These are phyloP conservation scores for Phytophthora cryptogea DNA, from an alignment of 352 stramenopile genomes.

Conservation along the genomic window DNA sequence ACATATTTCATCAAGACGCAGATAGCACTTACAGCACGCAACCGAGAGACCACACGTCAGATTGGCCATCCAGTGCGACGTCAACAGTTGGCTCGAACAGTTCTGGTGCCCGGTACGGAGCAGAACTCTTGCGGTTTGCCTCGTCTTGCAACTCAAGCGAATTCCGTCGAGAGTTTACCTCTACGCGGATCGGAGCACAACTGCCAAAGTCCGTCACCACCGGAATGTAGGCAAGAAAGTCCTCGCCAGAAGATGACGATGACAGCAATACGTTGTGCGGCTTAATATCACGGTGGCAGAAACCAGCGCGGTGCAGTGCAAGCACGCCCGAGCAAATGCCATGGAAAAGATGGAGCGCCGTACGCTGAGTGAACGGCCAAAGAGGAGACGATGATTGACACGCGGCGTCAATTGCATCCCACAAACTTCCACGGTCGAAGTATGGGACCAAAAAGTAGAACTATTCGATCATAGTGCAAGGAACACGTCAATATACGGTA, in stretches of 20 bases:
- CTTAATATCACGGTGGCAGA: slow-evolving; percentile 87
- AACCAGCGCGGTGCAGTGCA: slow-evolving; percentile 76
- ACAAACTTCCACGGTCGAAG: slow-evolving; percentile 84
- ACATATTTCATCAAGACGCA: not conserved
- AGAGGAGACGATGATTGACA: slow-evolving; percentile 70
- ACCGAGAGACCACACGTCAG: slow-evolving; percentile 85
- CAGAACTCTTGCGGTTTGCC: slow-evolving; percentile 81
- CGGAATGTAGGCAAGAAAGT: slow-evolving; percentile 76
- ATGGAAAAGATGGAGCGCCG: slow-evolving; percentile 81
- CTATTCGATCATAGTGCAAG: slow-evolving; percentile 24
- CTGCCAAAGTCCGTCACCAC: slow-evolving; percentile 89
- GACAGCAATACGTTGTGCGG: slow-evolving; percentile 85
- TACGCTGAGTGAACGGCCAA: slow-evolving; percentile 87
- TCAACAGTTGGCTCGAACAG: slow-evolving; percentile 80
- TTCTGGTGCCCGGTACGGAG: slow-evolving; percentile 83
- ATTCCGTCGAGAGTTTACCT: slow-evolving; percentile 69
- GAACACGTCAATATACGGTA: not conserved
- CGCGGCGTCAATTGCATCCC: slow-evolving; percentile 71
- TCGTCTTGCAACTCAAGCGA: slow-evolving; percentile 83
- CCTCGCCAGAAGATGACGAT: slow-evolving; percentile 60
- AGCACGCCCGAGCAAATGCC: slow-evolving; percentile 81
- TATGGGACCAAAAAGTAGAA: slow-evolving; percentile 88
- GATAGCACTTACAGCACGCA: slow-evolving; percentile 67
- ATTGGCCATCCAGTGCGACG: slow-evolving; percentile 72
- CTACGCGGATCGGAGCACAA: slow-evolving; percentile 68